Conservation (phyloP, 2,329 filamentous ascomycete genomes). For the Cladorrhinum sp. region DNA sequence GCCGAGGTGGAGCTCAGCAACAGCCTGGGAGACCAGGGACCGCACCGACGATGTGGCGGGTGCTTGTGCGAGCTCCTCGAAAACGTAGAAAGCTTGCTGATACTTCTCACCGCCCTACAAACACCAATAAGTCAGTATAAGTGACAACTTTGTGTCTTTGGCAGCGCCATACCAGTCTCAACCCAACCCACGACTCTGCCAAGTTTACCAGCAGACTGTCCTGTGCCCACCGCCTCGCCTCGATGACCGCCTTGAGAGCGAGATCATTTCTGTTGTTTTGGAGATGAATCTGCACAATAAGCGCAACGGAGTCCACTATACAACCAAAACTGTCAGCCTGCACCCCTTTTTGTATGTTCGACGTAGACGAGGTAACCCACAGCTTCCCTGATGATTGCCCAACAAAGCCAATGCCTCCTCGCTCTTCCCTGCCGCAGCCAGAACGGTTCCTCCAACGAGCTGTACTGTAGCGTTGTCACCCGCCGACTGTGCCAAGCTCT, state of each 20-base stretch:
- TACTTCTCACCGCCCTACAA: slow-evolving; percentile 86
- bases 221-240: slow-evolving; percentile 89
- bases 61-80: slow-evolving; percentile 89
- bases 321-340: slow-evolving; percentile 11
- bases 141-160: neutral
- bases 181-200: slow-evolving; percentile 90
- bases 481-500: slow-evolving; percentile 64
- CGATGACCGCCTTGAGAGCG: slow-evolving; percentile 81
- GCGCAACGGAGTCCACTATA: slow-evolving; percentile 71
- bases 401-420: slow-evolving; percentile 81
- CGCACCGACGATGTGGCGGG: slow-evolving; percentile 74
- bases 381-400: slow-evolving; percentile 78
- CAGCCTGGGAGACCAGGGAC: slow-evolving; percentile 80
- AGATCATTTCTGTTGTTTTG: slow-evolving; percentile 89
- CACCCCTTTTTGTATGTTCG: neutral
- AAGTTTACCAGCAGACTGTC: slow-evolving; percentile 91
- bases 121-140: slow-evolving; percentile 6
- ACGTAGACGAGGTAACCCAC: slow-evolving; percentile 48
- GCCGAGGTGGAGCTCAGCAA: slow-evolving; percentile 87
- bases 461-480: slow-evolving; percentile 78
- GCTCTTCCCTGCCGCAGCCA: slow-evolving; percentile 75
- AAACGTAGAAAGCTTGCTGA: slow-evolving; percentile 96
- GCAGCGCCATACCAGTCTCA: slow-evolving; percentile 66
- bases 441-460: slow-evolving; percentile 73
- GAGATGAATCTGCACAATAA: slow-evolving; percentile 90